Base-by-base conservation (phyloP, 75 land plant genomes). In the Azolla pinnata region DNA sequence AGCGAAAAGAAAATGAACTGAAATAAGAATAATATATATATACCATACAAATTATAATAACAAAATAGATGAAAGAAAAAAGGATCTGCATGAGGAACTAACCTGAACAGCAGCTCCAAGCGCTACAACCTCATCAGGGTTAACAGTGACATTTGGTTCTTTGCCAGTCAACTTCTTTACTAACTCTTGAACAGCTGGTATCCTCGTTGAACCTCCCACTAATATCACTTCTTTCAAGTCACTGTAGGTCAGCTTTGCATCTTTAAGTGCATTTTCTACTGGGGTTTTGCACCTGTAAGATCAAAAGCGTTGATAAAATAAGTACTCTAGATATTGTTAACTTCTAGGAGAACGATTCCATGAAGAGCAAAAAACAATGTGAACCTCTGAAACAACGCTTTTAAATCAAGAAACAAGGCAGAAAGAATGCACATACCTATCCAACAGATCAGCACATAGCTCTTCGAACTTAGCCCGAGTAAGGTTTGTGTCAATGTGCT, bases 51-150 rank as follows among this genome's bases (percentile, higher is more conserved):
- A n/a, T n/a, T n/a, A n/a, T n/a, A n/a, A n/a, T n/a, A n/a, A n/a
- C n/a, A n/a, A 50, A 7, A 50, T 50, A 7, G 25, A 5, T 4
- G 4, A 4, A 50, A 4, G 25, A 4, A 19, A 4, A 20, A 8
- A 50, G 18, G 24, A 8, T 50, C 25, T 20, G 57, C 21, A 18
- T 5, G 14, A 25, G 17, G 8, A 16, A 63, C 79, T 8, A 1
- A 83, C 90, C 88, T 87, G 88, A 16, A 88, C 86, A 1, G 90
- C 81, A 60, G 95, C 86, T 17, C 95, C 86, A 16, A 86, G 67
- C 24, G 95, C 95, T 44, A 88, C 95, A 33, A 86, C 95, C 70
- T 88, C 90, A 69, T 88, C 90, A 16, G 90, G 95, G 57, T 88
- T 85, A 0, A 85, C 90, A 19, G 81, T 82, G 7, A 82, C 83